Evolutionary conservation across 148 eudicot genomes (phyloP).

Genomic region (Persicaria tinctoria): DNA sequence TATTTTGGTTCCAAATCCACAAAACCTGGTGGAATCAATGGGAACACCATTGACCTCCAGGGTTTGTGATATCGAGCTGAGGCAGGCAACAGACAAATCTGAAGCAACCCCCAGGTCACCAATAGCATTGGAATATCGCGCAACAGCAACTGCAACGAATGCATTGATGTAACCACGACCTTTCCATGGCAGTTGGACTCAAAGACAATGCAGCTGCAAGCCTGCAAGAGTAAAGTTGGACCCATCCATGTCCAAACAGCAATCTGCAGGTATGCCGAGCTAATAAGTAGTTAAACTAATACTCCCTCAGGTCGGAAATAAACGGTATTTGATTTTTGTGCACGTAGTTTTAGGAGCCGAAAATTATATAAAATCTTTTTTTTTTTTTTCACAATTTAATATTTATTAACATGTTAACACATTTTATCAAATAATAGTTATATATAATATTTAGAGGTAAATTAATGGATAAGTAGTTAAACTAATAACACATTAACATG

Average conservation of each 20-base stretch:
- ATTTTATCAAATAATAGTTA: no score
- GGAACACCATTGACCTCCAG: constrained; percentile 65
- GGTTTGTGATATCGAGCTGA: constrained; percentile 57
- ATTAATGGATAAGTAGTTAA: no score
- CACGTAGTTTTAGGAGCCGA: no score
- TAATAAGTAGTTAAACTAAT: neutral
- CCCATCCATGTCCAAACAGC: constrained; percentile 77
- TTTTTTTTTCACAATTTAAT: no score
- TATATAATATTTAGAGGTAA: no score
- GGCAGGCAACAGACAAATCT: constrained; percentile 53
- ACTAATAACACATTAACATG: no score
- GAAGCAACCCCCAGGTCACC: constrained; percentile 60
- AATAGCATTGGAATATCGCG: constrained; percentile 67
- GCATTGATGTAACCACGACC: constrained; percentile 89
- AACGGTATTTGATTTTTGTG: no score
- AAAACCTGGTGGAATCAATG: constrained; percentile 54
- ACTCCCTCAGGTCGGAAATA: no score
- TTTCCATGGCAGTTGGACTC: constrained; percentile 48
- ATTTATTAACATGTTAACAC: no score
- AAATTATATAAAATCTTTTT: no score
- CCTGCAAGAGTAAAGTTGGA: constrained; percentile 60
- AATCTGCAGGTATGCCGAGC: constrained; percentile 36
- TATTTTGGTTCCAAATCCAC: constrained; percentile 81
- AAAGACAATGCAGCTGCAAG: constrained; percentile 50
- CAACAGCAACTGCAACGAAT: constrained; percentile 61